A percentile compares a stretch with the other conserved stretches of the same genome.
Conservation (phyloP, 345 rosid species). For the Diplotaxis tenuifolia region DNA sequence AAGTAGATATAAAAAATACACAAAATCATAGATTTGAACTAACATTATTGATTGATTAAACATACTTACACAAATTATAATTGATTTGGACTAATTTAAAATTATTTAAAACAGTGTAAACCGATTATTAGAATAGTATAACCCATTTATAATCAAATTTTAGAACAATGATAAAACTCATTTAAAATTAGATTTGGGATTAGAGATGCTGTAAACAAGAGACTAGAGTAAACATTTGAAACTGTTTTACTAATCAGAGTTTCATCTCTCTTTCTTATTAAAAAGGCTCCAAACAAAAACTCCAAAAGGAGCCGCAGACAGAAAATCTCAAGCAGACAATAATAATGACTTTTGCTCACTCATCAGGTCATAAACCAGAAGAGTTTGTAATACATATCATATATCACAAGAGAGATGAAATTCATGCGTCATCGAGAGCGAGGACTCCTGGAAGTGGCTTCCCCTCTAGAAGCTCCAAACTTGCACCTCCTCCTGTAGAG, state of each 20-base stretch:
- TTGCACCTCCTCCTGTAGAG: constrained; percentile 90
- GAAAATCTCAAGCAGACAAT: constrained; percentile 22
- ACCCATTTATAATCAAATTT: no score
- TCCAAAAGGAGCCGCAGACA: constrained; percentile 18
- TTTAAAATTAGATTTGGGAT: neutral
- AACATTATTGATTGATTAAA: no score
- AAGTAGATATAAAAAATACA: no score
- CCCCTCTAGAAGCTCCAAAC: constrained; percentile 86
- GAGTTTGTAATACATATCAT: constrained; percentile 18
- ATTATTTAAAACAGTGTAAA: no score
- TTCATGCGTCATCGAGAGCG: constrained; percentile 70
- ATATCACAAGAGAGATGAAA: constrained; percentile 17
- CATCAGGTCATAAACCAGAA: constrained; percentile 23
- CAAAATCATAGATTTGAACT: no score
- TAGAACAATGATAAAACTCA: no score
- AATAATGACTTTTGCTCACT: constrained; percentile 1
- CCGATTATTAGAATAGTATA: no score
- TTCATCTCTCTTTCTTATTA: constrained; percentile 8
- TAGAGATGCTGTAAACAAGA: neutral
- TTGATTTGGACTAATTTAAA: no score
- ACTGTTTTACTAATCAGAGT: constrained; percentile 5
- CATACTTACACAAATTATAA: no score
- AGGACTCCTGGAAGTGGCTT: constrained; percentile 82
- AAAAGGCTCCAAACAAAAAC: constrained; percentile 14
- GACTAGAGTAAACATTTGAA: neutral